These are phyloP conservation scores for Fusarium coffeatum DNA, from an alignment of 2,329 filamentous ascomycete species.

Conservation along the genomic window DNA sequence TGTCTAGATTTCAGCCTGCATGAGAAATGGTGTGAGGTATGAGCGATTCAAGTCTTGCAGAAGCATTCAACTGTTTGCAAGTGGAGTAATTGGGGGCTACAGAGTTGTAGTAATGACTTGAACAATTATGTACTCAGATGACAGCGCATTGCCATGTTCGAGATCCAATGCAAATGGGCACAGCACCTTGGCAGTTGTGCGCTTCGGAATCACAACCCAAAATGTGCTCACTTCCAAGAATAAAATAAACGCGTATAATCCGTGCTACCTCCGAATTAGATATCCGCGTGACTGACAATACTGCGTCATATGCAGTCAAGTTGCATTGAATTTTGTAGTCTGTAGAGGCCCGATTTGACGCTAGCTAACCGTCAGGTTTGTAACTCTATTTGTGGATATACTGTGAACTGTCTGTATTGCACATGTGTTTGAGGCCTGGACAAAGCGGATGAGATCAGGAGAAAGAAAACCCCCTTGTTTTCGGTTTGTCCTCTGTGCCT, in stretches of 20 bases:
- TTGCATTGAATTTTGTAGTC: conserved; percentile 26
- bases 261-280: neutral
- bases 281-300: conserved; percentile 29
- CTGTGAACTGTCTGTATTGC: neutral
- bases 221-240: conserved; percentile 20
- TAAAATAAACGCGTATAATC: neutral
- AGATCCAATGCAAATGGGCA: conserved; percentile 10
- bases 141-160: conserved; percentile 19
- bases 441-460: conserved; percentile 1
- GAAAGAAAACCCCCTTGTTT: conserved; percentile 5
- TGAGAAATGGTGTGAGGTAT: conserved; percentile 39
- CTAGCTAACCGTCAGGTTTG: conserved; percentile 30
- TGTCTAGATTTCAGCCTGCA: conserved; percentile 31
- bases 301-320: conserved; percentile 35
- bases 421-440: conserved; percentile 1
- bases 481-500: neutral
- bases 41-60: conserved; percentile 13
- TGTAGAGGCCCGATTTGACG: conserved; percentile 28
- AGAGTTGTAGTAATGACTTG: conserved; percentile 20
- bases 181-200: conserved; percentile 10
- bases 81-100: conserved; percentile 44
- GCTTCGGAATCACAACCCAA: neutral
- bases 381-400: conserved; percentile 29
- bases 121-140: conserved; percentile 15
- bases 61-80: conserved; percentile 24